Conservation (phyloP, 1,139 yeast species). For the Geotrichum cucujoidarum region DNA sequence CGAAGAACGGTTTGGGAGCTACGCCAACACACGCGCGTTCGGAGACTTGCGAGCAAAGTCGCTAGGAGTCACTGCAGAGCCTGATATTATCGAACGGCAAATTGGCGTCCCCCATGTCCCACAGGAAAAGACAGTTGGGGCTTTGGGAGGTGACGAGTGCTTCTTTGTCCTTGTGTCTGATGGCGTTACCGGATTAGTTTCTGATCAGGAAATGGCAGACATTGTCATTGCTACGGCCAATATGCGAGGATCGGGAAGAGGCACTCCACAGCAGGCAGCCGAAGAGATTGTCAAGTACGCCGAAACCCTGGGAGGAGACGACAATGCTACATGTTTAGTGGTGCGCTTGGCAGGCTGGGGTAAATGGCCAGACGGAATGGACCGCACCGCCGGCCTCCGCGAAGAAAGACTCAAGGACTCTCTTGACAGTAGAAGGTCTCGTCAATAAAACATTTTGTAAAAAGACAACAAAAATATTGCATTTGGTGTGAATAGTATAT, state of each 20-base stretch:
- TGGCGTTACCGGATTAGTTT: conserved; percentile 74
- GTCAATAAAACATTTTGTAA: not conserved
- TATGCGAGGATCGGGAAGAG: conserved; percentile 59
- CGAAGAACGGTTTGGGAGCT: conserved; percentile 74
- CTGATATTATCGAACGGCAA: conserved; percentile 67
- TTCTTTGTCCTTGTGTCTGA: conserved; percentile 76
- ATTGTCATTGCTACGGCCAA: conserved; percentile 68
- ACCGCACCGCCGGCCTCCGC: conserved; percentile 75
- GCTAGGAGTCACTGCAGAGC: conserved; percentile 87
- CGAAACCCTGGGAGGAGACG: conserved; percentile 86
- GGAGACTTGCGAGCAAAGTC: conserved; percentile 81
- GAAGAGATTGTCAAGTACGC: conserved; percentile 79
- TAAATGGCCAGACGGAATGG: conserved; percentile 68
- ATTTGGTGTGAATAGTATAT: conserved; percentile 2
- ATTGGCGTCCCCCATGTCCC: conserved; percentile 45
- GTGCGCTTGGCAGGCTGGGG: conserved; percentile 89
- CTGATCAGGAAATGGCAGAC: conserved; percentile 91
- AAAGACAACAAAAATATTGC: conserved; percentile 1
- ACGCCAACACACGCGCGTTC: conserved; percentile 89
- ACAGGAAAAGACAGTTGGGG: conserved; percentile 37
- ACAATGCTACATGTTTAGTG: conserved; percentile 86
- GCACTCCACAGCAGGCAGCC: conserved; percentile 83
- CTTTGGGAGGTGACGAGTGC: conserved; percentile 62
- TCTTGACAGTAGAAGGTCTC: conserved; percentile 27
- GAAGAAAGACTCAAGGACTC: conserved; percentile 64